Evolutionary conservation across 2,329 filamentous ascomycete species (phyloP).

Genomic region (Fusarium sp.): DNA sequence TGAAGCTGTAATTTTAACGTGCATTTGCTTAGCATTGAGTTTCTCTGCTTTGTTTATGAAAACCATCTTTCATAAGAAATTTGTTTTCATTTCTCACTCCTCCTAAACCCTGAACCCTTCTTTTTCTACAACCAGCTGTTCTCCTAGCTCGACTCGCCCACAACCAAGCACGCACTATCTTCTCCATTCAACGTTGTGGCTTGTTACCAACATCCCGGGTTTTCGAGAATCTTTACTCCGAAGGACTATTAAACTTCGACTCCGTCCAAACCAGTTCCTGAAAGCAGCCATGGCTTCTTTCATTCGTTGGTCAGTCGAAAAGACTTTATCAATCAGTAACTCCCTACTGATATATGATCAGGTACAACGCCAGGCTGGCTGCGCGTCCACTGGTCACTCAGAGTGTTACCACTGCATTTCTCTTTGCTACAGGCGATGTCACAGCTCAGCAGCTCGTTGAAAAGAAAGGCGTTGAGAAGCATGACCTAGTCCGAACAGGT

Average conservation of each 20-base stretch:
- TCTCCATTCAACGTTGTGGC: slow-evolving; percentile 32
- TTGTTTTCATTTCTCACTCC: not conserved
- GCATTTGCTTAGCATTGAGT: not conserved
- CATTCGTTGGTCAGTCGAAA: slow-evolving; percentile 47
- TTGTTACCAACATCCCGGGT: slow-evolving; percentile 16
- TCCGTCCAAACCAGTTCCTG: not conserved
- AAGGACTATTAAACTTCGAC: slow-evolving; percentile 29
- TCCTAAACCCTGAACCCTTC: slow-evolving; percentile 4
- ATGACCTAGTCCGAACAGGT: slow-evolving; percentile 77
- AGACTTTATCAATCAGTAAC: not conserved
- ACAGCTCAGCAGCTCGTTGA: slow-evolving; percentile 93
- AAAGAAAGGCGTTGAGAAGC: slow-evolving; percentile 78
- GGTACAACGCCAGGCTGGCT: slow-evolving; percentile 89
- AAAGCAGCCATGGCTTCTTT: slow-evolving; percentile 41
- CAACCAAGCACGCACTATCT: slow-evolving; percentile 20
- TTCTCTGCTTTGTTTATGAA: not conserved
- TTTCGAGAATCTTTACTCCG: slow-evolving; percentile 8
- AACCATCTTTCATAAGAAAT: not conserved
- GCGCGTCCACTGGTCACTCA: slow-evolving; percentile 88
- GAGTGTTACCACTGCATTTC: slow-evolving; percentile 86
- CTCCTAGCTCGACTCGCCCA: slow-evolving; percentile 8
- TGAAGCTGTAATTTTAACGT: slow-evolving; percentile 12
- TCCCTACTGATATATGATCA: slow-evolving; percentile 48
- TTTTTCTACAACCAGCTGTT: slow-evolving; percentile 5
- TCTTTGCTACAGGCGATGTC: slow-evolving; percentile 92